Conservation (phyloP, 2,329 filamentous ascomycete genomes). For the Didymella arachidicola region DNA sequence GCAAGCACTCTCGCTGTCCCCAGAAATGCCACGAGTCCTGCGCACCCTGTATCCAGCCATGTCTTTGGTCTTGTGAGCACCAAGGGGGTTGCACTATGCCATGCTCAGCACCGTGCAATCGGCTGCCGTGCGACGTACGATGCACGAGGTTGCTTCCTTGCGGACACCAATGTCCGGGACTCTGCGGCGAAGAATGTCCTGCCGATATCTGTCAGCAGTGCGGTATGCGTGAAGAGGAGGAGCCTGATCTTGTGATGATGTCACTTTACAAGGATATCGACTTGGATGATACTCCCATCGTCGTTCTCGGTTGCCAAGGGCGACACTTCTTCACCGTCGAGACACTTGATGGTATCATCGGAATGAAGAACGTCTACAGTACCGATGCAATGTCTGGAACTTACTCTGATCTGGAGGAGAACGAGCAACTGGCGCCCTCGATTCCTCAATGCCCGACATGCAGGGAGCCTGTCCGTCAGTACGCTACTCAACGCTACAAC, state of each 20-base stretch:
- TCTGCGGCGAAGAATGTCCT: conserved; percentile 44
- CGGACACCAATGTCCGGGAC: conserved; percentile 44
- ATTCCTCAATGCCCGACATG: conserved; percentile 48
- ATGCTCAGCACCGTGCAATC: conserved; percentile 45
- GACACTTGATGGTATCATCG: conserved; percentile 40
- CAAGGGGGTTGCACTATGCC: conserved; percentile 44
- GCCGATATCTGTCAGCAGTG: conserved; percentile 35
- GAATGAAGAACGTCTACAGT: conserved; percentile 38
- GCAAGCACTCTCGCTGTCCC: conserved; percentile 39
- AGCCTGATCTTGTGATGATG: conserved; percentile 39
- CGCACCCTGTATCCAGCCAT: conserved; percentile 45
- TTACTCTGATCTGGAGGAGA: conserved; percentile 38
- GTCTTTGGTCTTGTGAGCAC: conserved; percentile 48
- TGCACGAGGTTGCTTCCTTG: conserved; percentile 39
- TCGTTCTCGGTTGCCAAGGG: conserved; percentile 35
- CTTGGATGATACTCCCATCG: conserved; percentile 37
- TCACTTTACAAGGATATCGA: conserved; percentile 38
- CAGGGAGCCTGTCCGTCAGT: conserved; percentile 43
- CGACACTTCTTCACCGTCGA: conserved; percentile 46
- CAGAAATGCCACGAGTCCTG: conserved; percentile 44
- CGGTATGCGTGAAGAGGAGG: conserved; percentile 24
- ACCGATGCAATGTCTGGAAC: conserved; percentile 22
- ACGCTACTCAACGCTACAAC: conserved; percentile 49
- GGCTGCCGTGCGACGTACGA: conserved; percentile 42
- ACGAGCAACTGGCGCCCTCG: conserved; percentile 27